Conservation (phyloP, 306 rosid genomes). For the Begonia peltatifolia region DNA sequence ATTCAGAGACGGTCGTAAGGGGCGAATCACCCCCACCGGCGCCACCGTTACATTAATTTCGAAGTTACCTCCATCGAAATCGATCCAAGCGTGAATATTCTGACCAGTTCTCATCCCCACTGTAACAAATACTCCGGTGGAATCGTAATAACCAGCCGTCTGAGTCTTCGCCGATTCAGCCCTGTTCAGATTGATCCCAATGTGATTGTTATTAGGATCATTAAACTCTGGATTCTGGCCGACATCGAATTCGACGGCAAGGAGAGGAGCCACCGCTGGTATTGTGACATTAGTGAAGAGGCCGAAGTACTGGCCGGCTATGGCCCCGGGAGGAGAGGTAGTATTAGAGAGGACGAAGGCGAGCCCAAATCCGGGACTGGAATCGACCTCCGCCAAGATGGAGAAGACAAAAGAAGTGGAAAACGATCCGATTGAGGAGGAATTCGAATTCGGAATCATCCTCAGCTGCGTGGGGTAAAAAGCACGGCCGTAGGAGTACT, state of each 20-base stretch:
- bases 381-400: neutral
- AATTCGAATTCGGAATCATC: slow-evolving; percentile 15
- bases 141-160: slow-evolving; percentile 49
- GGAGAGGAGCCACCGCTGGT: neutral
- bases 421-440: neutral
- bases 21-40: slow-evolving; percentile 44
- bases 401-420: slow-evolving; percentile 1
- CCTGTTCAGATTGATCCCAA: slow-evolving; percentile 65
- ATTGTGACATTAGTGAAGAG: neutral
- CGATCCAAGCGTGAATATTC: slow-evolving; percentile 73
- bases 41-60: slow-evolving; percentile 55
- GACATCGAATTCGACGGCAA: slow-evolving; percentile 33
- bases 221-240: slow-evolving; percentile 72
- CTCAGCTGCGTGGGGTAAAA: slow-evolving; percentile 30
- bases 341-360: neutral
- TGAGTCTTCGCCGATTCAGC: neutral
- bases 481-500: slow-evolving; percentile 41
- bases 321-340: neutral
- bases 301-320: neutral
- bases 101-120: slow-evolving; percentile 44
- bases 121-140: slow-evolving; percentile 37
- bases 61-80: slow-evolving; percentile 35
- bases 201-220: slow-evolving; percentile 56
- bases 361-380: neutral
- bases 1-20: slow-evolving; percentile 36